A percentile compares a stretch with the other conserved stretches of the same genome.
These are phyloP conservation scores for Batkoa obscura DNA, from an alignment of 371 early-diverging fungal species.

Conservation along the genomic window DNA sequence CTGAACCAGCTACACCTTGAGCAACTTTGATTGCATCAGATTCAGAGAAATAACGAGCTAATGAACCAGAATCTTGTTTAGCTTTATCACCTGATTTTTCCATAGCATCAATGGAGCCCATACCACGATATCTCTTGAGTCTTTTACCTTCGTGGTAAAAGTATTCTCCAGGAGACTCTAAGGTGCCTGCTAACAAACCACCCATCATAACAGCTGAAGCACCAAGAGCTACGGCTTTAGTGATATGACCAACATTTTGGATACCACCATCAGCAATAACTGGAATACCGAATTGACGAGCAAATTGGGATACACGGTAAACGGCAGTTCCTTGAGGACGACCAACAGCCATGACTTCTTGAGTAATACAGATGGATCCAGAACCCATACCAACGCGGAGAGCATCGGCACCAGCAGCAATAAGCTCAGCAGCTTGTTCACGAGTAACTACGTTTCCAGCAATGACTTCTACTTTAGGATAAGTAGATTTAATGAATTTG, in stretches of 20 bases:
- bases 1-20: constrained; percentile 89
- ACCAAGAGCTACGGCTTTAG: constrained; percentile 86
- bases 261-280: constrained; percentile 95
- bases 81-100: constrained; percentile 26
- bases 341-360: constrained; percentile 96
- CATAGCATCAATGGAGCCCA: constrained; percentile 95
- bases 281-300: constrained; percentile 81
- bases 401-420: constrained; percentile 89
- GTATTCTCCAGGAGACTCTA: constrained; percentile 92
- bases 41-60: constrained; percentile 89
- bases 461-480: constrained; percentile 57
- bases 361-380: constrained; percentile 94
- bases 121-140: constrained; percentile 92
- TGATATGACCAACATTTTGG: constrained; percentile 86
- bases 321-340: constrained; percentile 95
- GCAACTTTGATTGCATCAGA: constrained; percentile 91
- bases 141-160: constrained; percentile 93
- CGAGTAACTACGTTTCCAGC: constrained; percentile 94
- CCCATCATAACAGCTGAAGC: constrained; percentile 97
- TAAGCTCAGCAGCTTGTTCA: constrained; percentile 82
- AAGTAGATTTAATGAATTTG: constrained; percentile 66
- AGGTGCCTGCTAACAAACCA: constrained; percentile 80
- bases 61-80: constrained; percentile 50
- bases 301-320: constrained; percentile 80
- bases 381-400: constrained; percentile 93